These are phyloP conservation scores for Parietaria judaica DNA, from an alignment of 306 rosid genomes.

Conservation along the genomic window DNA sequence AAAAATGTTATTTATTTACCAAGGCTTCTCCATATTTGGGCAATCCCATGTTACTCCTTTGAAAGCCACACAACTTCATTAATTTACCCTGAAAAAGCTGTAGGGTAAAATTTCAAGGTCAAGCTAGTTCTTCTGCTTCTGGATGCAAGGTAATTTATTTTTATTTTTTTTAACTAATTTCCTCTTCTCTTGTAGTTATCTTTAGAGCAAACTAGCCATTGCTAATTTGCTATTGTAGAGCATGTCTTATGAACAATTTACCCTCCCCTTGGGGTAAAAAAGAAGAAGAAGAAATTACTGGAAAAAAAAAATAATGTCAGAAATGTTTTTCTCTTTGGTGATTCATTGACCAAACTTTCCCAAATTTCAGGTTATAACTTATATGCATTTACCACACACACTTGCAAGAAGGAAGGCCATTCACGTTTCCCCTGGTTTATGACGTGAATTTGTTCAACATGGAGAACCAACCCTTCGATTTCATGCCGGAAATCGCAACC, in stretches of 20 bases:
- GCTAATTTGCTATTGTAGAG: background rate
- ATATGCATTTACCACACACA: background rate
- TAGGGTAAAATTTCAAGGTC: background rate
- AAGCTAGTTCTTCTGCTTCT: constrained; percentile 5
- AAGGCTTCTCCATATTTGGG: constrained; percentile 14
- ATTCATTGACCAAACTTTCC: background rate
- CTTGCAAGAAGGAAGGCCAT: background rate
- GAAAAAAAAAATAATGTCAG: background rate
- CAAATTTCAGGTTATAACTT: constrained; percentile 12
- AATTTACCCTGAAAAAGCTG: constrained; percentile 10
- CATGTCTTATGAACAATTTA: background rate
- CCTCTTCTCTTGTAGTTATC: background rate
- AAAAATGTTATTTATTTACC: background rate
- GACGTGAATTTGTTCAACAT: constrained; percentile 3
- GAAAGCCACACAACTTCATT: constrained; percentile 6
- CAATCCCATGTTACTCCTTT: constrained; percentile 17
- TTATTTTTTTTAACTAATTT: background rate
- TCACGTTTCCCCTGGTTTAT: background rate
- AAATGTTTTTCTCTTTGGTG: background rate
- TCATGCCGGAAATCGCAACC: constrained; percentile 23
- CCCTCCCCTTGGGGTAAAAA: background rate
- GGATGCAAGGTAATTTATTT: constrained; percentile 30
- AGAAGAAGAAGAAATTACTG: too few relatives aligned
- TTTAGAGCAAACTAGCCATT: background rate
- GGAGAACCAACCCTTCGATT: constrained; percentile 38